Percentiles rank a stretch among this genome's conserved stretches.
Evolutionary conservation across 768 basidiomycete species (phyloP).

Genomic region (Scleroderma citrinum): DNA sequence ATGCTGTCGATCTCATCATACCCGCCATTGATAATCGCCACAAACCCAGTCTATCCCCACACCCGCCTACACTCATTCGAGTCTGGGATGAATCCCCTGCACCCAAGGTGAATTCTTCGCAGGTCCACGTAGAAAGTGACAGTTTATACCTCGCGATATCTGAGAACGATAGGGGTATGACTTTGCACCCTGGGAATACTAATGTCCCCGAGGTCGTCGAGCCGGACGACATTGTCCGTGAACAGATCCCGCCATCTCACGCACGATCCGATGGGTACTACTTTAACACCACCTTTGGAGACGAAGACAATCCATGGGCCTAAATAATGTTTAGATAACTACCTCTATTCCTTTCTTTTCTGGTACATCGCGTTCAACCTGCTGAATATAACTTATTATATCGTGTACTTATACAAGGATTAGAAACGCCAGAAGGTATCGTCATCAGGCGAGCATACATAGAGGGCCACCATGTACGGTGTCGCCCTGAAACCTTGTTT

Average conservation of each 20-base stretch:
- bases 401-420: too few relatives aligned
- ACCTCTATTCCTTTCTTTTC: too few relatives aligned
- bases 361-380: too few relatives aligned
- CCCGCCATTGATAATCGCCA: slow-evolving; percentile 12
- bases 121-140: too few relatives aligned
- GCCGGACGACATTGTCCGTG: slow-evolving; percentile 6
- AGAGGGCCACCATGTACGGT: too few relatives aligned
- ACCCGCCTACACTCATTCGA: slow-evolving; percentile 16
- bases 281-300: slow-evolving; percentile 10
- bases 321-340: slow-evolving; percentile 1
- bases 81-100: slow-evolving; percentile 17
- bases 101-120: background rate
- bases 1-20: slow-evolving; percentile 88
- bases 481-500: too few relatives aligned
- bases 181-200: background rate
- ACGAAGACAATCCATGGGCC: slow-evolving; percentile 24
- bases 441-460: too few relatives aligned
- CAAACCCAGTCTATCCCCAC: slow-evolving; percentile 16
- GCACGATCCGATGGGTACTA: slow-evolving; percentile 7
- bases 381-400: too few relatives aligned
- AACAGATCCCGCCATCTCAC: slow-evolving; percentile 17
- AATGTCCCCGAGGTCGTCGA: background rate
- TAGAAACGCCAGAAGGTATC: too few relatives aligned
- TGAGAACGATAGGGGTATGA: slow-evolving; percentile 2
- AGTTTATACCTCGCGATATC: slow-evolving; percentile 1